Base-by-base conservation (phyloP, 2,329 filamentous ascomycete species). In the Apiospora rasikravindrae region DNA sequence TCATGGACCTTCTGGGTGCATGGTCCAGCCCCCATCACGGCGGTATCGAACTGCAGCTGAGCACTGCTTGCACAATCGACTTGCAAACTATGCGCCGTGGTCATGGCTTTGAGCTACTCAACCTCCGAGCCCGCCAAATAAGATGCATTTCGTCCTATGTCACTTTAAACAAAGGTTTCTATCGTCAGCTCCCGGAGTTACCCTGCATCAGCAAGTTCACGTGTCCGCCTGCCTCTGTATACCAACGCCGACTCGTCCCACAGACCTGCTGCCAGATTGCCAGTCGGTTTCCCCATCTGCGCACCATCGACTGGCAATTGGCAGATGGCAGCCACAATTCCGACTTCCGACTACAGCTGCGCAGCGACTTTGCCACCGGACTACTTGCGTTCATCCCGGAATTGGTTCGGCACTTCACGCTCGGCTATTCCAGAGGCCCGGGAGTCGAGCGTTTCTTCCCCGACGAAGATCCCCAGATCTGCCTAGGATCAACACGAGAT, bases 221-320 rank as follows among this genome's bases (percentile, higher is more conserved):
- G 4, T 29, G 24, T 7, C 4, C 37, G 2, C 1, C 22, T 10
- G 5, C 37, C 10, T 2, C 4, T 42, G 3, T 42, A 8, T 4
- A 6, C 22, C n/a, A 67, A 2, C 64, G 64, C 8, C 64, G 37
- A 24, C 64, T 67, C 37, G 37, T 26, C 22, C 64, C 64, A 16
- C 26, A 11, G 11, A 67, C 64, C 24, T 45, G 37, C 22, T 67
- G 64, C 42, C 11, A 67, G 64, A 67, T 67, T 45, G 37, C 64
- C n/a, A 67, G 64, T 19, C 37, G 64, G 22, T 44, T 67, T 44
- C 37, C 64, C 42, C 37, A 16, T 29, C 22, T 67, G 7, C 64
- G 24, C 42, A 4, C 64, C 6, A 67, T 67, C 64, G 37, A 67
- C 64, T 67, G 64, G 64, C 3, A 67, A 14, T 44, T 67, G 37